phyloP scores from a whole-genome alignment of 1,284 basidiomycete genomes.

The Trametes hirsuta region DNA sequence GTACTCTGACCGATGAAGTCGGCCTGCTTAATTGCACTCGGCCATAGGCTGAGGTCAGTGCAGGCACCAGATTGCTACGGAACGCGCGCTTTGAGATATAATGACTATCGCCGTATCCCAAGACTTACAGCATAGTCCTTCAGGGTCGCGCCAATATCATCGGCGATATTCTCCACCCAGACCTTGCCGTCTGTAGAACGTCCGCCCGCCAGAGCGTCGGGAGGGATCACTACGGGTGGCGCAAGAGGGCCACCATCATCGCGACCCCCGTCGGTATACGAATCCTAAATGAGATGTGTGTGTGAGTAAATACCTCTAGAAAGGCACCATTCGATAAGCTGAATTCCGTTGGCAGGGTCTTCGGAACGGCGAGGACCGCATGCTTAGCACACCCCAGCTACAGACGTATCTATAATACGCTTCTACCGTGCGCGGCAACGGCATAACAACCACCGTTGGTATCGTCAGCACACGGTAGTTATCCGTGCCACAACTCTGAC shows the following conservation, averaged over 20 bases:
- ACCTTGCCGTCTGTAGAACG: conserved; percentile 41
- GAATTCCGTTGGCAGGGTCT: no score
- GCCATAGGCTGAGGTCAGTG: conserved; percentile 40
- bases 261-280: conserved; percentile 40
- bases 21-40: conserved; percentile 28
- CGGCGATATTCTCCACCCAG: conserved; percentile 40
- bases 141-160: conserved; percentile 36
- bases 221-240: conserved; percentile 36
- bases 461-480: no score
- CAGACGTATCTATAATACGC: no score
- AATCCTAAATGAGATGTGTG: conserved; percentile 27
- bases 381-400: no score
- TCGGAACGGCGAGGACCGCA: no score
- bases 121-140: conserved; percentile 48
- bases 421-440: no score
- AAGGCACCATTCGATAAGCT: not conserved
- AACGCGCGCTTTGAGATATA: no score
- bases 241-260: conserved; percentile 37
- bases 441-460: no score
- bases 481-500: no score
- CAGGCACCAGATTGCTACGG: conserved; percentile 39
- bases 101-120: no score
- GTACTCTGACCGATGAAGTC: conserved; percentile 41
- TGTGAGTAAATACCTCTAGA: not conserved
- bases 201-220: conserved; percentile 37